A percentile compares a stretch with the other conserved stretches of the same genome.
phyloP scores from a whole-genome alignment of 768 basidiomycete species.

The Lepiota subincarnata region DNA sequence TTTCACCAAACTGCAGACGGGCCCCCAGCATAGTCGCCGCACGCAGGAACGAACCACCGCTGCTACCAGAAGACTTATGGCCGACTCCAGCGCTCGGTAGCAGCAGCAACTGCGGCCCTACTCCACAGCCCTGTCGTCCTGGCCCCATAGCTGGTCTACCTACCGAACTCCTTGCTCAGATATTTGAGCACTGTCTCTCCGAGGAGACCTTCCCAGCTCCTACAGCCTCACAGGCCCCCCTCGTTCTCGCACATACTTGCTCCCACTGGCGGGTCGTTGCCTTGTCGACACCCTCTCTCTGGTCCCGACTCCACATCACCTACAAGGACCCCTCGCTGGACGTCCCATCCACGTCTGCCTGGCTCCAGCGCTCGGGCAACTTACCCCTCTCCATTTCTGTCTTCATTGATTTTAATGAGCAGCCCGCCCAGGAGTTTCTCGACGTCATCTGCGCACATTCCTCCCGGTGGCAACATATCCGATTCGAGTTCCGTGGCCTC shows the following conservation, averaged over 20 bases:
- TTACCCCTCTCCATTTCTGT: slow-evolving; percentile 25
- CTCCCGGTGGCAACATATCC: slow-evolving; percentile 26
- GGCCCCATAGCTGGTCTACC: slow-evolving; percentile 22
- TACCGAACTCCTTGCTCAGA: slow-evolving; percentile 26
- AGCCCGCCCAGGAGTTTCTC: slow-evolving; percentile 26
- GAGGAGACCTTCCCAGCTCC: slow-evolving; percentile 23
- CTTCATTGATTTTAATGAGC: slow-evolving; percentile 29
- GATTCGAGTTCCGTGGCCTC: slow-evolving; percentile 29
- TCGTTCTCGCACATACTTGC: slow-evolving; percentile 26
- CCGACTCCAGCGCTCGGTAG: neutral
- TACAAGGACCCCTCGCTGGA: slow-evolving; percentile 26
- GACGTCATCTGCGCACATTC: slow-evolving; percentile 25
- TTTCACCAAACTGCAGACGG: neutral
- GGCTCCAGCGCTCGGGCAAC: slow-evolving; percentile 26
- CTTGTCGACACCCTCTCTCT: slow-evolving; percentile 24
- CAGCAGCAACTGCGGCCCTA: neutral
- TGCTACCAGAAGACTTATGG: neutral
- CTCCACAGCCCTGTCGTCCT: neutral
- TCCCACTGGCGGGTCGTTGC: slow-evolving; percentile 24
- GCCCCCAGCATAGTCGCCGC: neutral
- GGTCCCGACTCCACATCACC: slow-evolving; percentile 27
- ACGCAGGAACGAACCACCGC: neutral
- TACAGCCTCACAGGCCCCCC: slow-evolving; percentile 21
- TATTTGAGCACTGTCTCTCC: slow-evolving; percentile 26
- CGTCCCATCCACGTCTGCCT: slow-evolving; percentile 19